Evolutionary conservation across 768 basidiomycete genomes (phyloP).

Genomic region (Auriscalpium orientale): DNA sequence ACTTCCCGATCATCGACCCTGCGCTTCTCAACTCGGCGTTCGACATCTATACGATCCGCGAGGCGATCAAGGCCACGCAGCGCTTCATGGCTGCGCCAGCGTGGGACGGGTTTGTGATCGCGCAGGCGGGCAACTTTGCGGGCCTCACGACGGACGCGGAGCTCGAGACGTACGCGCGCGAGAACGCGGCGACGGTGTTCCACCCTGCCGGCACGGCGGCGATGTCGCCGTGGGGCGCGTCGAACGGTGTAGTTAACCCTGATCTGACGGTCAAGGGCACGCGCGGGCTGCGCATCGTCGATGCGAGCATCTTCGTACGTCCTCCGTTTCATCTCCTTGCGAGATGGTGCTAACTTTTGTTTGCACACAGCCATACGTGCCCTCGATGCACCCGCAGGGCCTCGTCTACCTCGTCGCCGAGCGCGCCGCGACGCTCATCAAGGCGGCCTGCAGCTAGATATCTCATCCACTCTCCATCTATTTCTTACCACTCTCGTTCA

Average conservation of each 20-base stretch:
- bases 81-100: not conserved
- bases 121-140: not conserved
- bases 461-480: not conserved
- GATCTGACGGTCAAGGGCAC: conserved; percentile 6
- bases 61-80: not conserved
- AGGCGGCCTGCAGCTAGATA: not conserved
- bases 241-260: conserved; percentile 35
- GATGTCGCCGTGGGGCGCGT: conserved; percentile 29
- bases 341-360: too few relatives aligned
- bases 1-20: conserved; percentile 21
- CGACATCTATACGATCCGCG: conserved; percentile 3
- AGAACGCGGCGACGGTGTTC: conserved; percentile 13
- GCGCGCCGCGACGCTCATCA: not conserved
- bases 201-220: conserved; percentile 30
- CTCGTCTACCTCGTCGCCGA: conserved; percentile 2
- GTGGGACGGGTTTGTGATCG: conserved; percentile 1
- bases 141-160: conserved; percentile 10
- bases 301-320: conserved; percentile 5
- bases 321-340: not conserved
- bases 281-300: conserved; percentile 4
- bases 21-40: conserved; percentile 1
- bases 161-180: conserved; percentile 15
- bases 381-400: conserved; percentile 3
- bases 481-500: not conserved
- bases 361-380: not conserved